phyloP scores from a whole-genome alignment of 768 basidiomycete genomes.

The Auriscalpium orientale region DNA sequence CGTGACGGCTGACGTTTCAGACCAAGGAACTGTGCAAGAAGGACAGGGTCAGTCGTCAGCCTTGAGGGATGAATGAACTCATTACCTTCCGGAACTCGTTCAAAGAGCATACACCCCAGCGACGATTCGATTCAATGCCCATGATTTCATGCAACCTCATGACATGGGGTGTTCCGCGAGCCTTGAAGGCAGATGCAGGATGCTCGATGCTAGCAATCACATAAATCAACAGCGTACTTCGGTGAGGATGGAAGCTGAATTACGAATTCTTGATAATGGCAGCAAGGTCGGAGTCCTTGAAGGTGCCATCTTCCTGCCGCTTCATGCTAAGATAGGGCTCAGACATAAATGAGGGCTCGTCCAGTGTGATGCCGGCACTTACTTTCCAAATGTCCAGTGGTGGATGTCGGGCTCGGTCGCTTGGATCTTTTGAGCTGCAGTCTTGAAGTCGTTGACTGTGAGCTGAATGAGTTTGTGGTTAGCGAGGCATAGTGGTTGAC shows the following conservation, averaged over 20 bases:
- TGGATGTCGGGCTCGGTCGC: constrained; percentile 36
- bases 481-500: no score
- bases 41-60: background rate
- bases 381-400: constrained; percentile 66
- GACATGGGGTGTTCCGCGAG: constrained; percentile 60
- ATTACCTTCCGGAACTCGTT: constrained; percentile 73
- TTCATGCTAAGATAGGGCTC: constrained; percentile 35
- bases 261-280: constrained; percentile 60
- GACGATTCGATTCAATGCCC: constrained; percentile 71
- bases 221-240: background rate
- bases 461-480: constrained; percentile 19
- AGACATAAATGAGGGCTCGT: background rate
- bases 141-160: constrained; percentile 79
- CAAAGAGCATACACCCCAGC: constrained; percentile 76
- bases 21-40: constrained; percentile 50
- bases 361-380: constrained; percentile 14
- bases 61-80: background rate
- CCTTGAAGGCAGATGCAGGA: constrained; percentile 67
- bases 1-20: constrained; percentile 48
- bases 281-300: constrained; percentile 68
- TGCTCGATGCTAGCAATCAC: constrained; percentile 48
- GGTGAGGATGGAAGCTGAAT: constrained; percentile 20
- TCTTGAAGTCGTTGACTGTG: constrained; percentile 44
- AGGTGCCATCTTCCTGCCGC: constrained; percentile 51
- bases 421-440: constrained; percentile 32